Base-by-base conservation (phyloP, 352 stramenopile species). In the Stramenopiles sp. region DNA sequence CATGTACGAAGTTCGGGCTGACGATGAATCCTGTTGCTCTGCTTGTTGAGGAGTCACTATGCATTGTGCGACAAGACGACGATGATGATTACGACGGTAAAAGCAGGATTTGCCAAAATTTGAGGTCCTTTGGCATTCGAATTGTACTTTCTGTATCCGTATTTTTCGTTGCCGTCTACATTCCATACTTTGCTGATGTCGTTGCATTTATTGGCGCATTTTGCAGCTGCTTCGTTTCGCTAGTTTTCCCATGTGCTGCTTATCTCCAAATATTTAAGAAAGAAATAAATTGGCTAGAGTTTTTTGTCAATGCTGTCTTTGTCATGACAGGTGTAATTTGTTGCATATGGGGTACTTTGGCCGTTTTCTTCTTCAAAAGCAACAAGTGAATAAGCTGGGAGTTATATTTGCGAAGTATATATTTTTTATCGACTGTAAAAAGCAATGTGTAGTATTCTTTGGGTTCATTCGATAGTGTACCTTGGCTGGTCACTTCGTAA, bases 1-100 rank as follows among this genome's bases (percentile, higher is more conserved):
- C 90, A 32, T 91, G 92, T 88, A 93, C 88, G 82, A 94, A 94
- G 84, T 92, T 94, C 81, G 89, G 89, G 14, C 91, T 94, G 83
- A 92, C 89, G 55, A 84, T 94, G 29, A 88, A 93, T 80, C 90
- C 90, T 8, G 86, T 94, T 75, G 90, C 89, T 29, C 82, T 92
- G 22, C 86, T 88, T 29, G 80, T 93, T 71, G 89, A 93, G 32
- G 89, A 94, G 84, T 86, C 92, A 87, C 0, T 78, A 14, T 4
- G 39, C 14, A 14, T 55, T 55, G 22, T 71, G 22, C 22, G 55
- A 22, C 55, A 71, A 71, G 55, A 22, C 55, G 27, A 27, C 27
- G 55, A 71, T 25, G 55, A 71, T 71, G 55, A 71, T 71, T 71
- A 25, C 55, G 55, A 71, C 27, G 55, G 27, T 71, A 25, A 22